A percentile compares a stretch with the other conserved stretches of the same genome.
Evolutionary conservation across 2,329 filamentous ascomycete genomes (phyloP).

Genomic region (Periconia macrospinosa): DNA sequence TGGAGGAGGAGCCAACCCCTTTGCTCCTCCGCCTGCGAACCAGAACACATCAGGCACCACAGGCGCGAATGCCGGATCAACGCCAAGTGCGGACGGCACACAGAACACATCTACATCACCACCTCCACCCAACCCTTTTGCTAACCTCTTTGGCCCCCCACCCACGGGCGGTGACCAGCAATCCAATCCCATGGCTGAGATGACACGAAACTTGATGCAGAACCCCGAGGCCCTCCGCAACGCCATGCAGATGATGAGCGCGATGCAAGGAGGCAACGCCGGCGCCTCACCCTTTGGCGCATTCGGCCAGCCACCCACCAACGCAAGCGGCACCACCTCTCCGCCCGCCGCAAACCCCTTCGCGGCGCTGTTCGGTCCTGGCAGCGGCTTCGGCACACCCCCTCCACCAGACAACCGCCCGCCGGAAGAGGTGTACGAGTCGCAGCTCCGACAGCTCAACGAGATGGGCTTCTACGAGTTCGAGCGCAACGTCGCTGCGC

Average conservation of each 20-base stretch:
- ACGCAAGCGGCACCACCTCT: conserved; percentile 33
- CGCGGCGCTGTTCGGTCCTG: conserved; percentile 45
- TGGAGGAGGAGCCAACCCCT: conserved; percentile 35
- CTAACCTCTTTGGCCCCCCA: conserved; percentile 56
- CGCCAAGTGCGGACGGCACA: conserved; percentile 15
- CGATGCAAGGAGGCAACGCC: conserved; percentile 47
- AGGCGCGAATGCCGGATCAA: conserved; percentile 21
- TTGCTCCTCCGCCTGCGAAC: conserved; percentile 31
- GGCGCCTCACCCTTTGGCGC: conserved; percentile 39
- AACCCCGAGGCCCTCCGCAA: conserved; percentile 61
- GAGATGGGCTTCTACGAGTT: conserved; percentile 99
- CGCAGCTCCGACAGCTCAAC: conserved; percentile 89
- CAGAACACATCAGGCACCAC: conserved; percentile 22
- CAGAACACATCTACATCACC: conserved; percentile 22
- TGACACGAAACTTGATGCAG: conserved; percentile 54
- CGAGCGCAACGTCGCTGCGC: conserved; percentile 84
- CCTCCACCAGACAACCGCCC: conserved; percentile 77
- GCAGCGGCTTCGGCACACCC: conserved; percentile 40
- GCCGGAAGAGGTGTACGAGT: conserved; percentile 89
- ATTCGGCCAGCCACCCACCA: conserved; percentile 51
- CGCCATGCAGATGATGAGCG: conserved; percentile 58
- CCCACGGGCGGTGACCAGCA: conserved; percentile 20
- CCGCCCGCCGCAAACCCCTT: conserved; percentile 41
- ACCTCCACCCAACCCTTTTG: conserved; percentile 36
- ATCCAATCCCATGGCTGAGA: conserved; percentile 54